Evolutionary conservation across 306 rosid species (phyloP), one percentile per base, ranked within the genome.

Genomic region (Dryas drummondii): DNA sequence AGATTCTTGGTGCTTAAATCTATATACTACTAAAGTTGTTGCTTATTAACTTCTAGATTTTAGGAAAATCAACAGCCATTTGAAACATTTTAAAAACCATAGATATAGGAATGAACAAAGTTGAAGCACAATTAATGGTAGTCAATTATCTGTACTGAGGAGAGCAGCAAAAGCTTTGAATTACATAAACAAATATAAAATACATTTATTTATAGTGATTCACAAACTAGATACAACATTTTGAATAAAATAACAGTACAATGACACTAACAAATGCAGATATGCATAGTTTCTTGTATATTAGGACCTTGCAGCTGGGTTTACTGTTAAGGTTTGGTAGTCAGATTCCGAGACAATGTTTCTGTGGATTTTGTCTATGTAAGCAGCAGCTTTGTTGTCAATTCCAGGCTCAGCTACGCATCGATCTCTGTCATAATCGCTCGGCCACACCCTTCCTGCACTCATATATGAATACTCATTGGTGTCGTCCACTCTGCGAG

Each of bases 331-430:
- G 78, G 81, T 76, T 45, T 83, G 79, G 67, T 66, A 67, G 57
- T 76, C 82, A 14, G 91, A 79, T 5, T 90, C 98, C 0, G 82
- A 8, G 80, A 86, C 81, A 61, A 78, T 76, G 83, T 73, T 78
- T 71, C 78, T 87, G 76, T 82, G 93, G 58, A 87, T 68, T 73
- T 48, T 47, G 76, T 85, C 66, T 68, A 93, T 89, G 79, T 40
- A 89, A 72, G 62, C 90, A 1, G 83, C 77, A 19, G 98, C 97
- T 66, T 82, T 91, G 76, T 59, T 76, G 63, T 94, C 90, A 74
- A 94, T 87, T 44, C 77, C 88, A 68, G 89, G 98, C 71, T 90
- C 97, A 12, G 94, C 97, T 0, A 89, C 93, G 5, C 90, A 86
- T 0, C 82, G 76, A 9, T 78, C 87, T 80, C 71, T 88, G 79